Evolutionary conservation across 345 rosid genomes (phyloP).

Genomic region (Lepidium aucheri): DNA sequence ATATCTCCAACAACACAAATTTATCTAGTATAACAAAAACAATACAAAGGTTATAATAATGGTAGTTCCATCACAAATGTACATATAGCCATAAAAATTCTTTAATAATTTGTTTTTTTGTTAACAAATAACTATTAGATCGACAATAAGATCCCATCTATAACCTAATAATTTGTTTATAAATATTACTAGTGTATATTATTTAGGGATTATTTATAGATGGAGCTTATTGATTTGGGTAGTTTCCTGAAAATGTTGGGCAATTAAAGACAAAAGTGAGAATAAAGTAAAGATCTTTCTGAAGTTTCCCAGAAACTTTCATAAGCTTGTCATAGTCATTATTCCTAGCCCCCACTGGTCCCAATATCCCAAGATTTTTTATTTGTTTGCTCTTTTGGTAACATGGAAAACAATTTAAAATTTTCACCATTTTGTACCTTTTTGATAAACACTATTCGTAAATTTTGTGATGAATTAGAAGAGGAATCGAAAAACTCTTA

Average conservation of each 20-base stretch:
- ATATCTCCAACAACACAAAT: too few relatives aligned
- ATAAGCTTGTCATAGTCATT: not conserved
- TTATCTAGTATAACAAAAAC: too few relatives aligned
- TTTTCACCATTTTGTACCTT: too few relatives aligned
- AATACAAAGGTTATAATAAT: too few relatives aligned
- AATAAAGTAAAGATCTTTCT: not conserved
- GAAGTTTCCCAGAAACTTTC: slow-evolving; percentile 21
- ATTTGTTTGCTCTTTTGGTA: slow-evolving; percentile 5
- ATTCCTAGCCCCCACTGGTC: not conserved
- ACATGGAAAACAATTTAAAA: not conserved
- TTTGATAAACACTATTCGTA: not conserved
- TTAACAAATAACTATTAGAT: too few relatives aligned
- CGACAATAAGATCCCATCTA: too few relatives aligned
- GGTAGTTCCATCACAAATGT: too few relatives aligned
- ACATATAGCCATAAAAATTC: too few relatives aligned
- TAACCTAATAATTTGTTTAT: too few relatives aligned
- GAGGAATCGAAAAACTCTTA: too few relatives aligned
- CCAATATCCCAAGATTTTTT: not conserved
- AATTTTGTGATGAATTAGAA: not conserved
- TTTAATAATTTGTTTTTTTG: too few relatives aligned
- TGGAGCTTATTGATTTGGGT: not conserved
- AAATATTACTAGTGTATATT: too few relatives aligned
- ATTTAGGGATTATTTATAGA: not conserved
- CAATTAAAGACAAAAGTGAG: not conserved
- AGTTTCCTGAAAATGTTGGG: slow-evolving; percentile 9